Base-by-base conservation (phyloP, 805 yeast genomes). In the Zygotorulaspora florentina region DNA sequence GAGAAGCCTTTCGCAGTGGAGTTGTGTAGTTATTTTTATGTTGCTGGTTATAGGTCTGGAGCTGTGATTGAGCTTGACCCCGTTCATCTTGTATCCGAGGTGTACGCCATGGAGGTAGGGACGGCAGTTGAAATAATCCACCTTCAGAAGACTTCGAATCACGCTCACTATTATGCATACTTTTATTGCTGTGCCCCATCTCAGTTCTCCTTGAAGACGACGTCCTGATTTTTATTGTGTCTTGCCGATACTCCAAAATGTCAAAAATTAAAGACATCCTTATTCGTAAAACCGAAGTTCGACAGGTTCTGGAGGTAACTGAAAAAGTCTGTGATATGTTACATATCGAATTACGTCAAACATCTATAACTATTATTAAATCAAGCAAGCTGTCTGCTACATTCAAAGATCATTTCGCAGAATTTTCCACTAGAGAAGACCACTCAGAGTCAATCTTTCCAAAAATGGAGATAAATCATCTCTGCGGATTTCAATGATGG, bases 381-480 rank as follows among this genome's bases (percentile, higher is more conserved):
- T 20, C 7, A 20, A 5, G 25, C 25, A 20, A 20, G 25, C 17
- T 20, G 18, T 7, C 5, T 8, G 7, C 7, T 20, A 20, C 25
- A 20, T 20, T 20, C 6, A 29, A 9, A 13, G n/a, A 12, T 12
- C 33, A 29, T 12, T 13, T 29, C 15, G n/a, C 15, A 12, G 33
- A 4, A 5, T 13, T 29, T 12, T 29, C 33, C 8, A 8, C 36
- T 31, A 71, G n/a, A 76, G 66, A 39, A 78, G 62, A 2, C 90
- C 90, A 69, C 89, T 83, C 40, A 85, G 63, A 9, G 96, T 87
- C 50, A 91, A 69, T 47, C 80, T 79, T 62, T 93, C 98, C 50
- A 93, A 67, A 59, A 93, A 93, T 40, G 96, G 87, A 3, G 88
- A 73, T 51, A 93, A 70, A 62, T 93, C 99, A 40, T 90, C 96